Evolutionary conservation across 73 alveolate genomes (phyloP).

Genomic region (Stentor roeselii): DNA sequence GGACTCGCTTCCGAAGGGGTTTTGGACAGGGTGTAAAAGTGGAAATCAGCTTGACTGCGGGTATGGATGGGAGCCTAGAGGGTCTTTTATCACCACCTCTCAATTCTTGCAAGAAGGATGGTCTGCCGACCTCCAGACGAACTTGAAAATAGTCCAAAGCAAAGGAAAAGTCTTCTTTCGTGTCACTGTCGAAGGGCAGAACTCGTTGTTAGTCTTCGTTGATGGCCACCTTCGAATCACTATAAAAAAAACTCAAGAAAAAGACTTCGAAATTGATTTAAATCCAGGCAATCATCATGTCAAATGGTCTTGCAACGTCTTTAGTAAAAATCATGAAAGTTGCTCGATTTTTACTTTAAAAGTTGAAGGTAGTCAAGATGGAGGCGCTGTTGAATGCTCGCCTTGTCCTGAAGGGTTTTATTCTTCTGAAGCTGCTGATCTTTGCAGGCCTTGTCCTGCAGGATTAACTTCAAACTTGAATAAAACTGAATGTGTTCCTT

Average conservation of each 20-base stretch:
- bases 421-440: not conserved
- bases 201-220: not conserved
- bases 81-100: not conserved
- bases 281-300: not conserved
- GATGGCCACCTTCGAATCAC: not conserved
- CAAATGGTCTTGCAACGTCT: not conserved
- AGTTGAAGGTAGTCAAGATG: not conserved
- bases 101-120: not conserved
- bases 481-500: not conserved
- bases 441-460: constrained; percentile 17
- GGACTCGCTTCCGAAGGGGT: not conserved
- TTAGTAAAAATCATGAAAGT: not conserved
- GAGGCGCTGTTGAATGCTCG: not conserved
- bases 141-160: not conserved
- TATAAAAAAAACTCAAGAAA: too few relatives aligned
- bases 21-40: not conserved
- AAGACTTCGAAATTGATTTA: too few relatives aligned
- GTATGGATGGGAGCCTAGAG: constrained; percentile 25
- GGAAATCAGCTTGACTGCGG: not conserved
- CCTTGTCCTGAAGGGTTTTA: not conserved
- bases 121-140: not conserved
- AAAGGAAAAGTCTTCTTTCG: not conserved
- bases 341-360: not conserved
- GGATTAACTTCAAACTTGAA: not conserved
- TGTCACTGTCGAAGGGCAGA: not conserved